phyloP scores from a whole-genome alignment of 2,329 filamentous ascomycete genomes.

The Pseudocercospora musae region DNA sequence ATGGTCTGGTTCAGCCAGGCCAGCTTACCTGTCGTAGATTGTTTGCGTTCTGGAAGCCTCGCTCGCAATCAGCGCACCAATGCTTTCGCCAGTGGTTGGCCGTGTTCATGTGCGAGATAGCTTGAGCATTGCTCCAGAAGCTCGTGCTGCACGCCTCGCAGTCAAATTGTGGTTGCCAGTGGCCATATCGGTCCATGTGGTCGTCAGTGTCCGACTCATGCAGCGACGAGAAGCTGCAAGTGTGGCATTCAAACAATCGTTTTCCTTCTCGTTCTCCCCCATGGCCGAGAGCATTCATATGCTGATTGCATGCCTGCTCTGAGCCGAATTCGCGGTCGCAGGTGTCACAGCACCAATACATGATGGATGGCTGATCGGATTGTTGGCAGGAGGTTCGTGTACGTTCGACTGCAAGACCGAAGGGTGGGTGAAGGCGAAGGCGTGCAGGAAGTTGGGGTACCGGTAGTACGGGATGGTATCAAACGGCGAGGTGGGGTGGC shows the following conservation, averaged over 20 bases:
- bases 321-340: slow-evolving; percentile 18
- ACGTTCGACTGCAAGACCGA: background rate
- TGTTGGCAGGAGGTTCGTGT: background rate
- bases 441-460: background rate
- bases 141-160: slow-evolving; percentile 35
- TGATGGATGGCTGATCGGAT: background rate
- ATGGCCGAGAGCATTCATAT: slow-evolving; percentile 34
- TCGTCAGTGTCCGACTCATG: background rate
- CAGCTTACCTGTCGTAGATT: slow-evolving; percentile 27
- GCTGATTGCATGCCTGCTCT: slow-evolving; percentile 28
- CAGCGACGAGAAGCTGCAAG: slow-evolving; percentile 19
- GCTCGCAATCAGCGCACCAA: slow-evolving; percentile 31
- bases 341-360: slow-evolving; percentile 14
- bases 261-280: slow-evolving; percentile 26
- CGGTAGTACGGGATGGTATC: background rate
- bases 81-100: slow-evolving; percentile 32
- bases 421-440: background rate
- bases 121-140: slow-evolving; percentile 11
- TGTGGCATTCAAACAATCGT: slow-evolving; percentile 33
- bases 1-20: background rate
- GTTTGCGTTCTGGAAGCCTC: slow-evolving; percentile 35
- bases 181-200: slow-evolving; percentile 8
- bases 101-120: slow-evolving; percentile 31
- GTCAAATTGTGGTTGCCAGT: slow-evolving; percentile 26
- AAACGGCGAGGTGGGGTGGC: background rate